phyloP scores from a whole-genome alignment of 257 asterid genomes.

The Cinchona pubescens region DNA sequence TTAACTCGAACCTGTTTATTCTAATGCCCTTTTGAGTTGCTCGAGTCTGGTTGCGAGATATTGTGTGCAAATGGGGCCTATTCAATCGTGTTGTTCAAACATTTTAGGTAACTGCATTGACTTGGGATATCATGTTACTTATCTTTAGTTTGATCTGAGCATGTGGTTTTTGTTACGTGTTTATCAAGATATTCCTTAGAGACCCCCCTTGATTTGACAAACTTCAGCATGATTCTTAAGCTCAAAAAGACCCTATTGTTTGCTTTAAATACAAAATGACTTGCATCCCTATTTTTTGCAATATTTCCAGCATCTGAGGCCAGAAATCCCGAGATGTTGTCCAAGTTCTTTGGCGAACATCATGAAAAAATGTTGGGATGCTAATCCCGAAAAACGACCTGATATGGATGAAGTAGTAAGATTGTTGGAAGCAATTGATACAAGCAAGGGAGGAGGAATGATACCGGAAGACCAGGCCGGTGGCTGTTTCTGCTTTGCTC shows the following conservation, averaged over 20 bases:
- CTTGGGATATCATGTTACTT: not conserved
- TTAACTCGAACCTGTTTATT: not conserved
- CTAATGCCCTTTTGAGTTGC: not conserved
- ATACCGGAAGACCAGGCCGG: slow-evolving; percentile 71
- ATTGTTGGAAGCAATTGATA: slow-evolving; percentile 72
- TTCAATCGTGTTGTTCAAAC: not conserved
- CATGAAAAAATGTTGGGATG: slow-evolving; percentile 86
- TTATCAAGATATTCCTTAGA: not conserved
- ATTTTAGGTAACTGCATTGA: not conserved
- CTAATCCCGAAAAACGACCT: slow-evolving; percentile 74
- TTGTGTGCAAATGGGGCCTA: not conserved
- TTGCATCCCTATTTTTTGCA: not conserved
- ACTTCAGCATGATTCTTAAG: no score
- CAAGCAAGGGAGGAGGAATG: slow-evolving; percentile 95
- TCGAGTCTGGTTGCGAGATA: not conserved
- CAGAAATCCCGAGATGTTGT: slow-evolving; percentile 83
- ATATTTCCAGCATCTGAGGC: slow-evolving; percentile 54
- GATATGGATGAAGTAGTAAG: slow-evolving; percentile 86
- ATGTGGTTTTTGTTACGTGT: not conserved
- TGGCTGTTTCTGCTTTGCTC: slow-evolving; percentile 75
- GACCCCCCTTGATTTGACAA: no score
- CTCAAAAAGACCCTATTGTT: no score
- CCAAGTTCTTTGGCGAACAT: slow-evolving; percentile 55
- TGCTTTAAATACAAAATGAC: not conserved
- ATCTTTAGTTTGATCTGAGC: not conserved